Conservation (phyloP, 2,329 filamentous ascomycete genomes). For the Calonectria crousiana region DNA sequence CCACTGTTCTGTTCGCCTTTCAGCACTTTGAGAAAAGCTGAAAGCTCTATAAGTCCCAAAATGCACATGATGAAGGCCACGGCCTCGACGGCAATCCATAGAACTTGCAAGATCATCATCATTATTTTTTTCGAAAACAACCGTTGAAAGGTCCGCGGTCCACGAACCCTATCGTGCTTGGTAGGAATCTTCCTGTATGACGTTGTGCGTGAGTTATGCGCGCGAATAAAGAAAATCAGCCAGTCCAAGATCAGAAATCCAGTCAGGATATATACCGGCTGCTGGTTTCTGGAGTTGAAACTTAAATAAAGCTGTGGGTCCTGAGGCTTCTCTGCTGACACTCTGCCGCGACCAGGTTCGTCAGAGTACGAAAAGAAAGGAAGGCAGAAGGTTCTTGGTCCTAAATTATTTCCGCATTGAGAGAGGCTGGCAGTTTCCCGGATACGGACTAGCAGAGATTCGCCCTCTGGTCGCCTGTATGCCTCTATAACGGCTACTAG, state of each 20-base stretch:
- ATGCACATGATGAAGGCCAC: neutral
- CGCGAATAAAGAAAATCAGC: neutral
- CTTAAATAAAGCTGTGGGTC: neutral
- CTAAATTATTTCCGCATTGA: neutral
- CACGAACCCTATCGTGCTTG: no score
- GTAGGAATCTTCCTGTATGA: neutral
- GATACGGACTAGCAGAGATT: neutral
- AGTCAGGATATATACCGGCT: neutral
- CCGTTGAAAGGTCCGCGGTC: neutral
- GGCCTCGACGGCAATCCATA: neutral
- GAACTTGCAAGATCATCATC: neutral
- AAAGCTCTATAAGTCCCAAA: neutral
- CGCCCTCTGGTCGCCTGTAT: neutral
- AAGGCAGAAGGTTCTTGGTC: neutral
- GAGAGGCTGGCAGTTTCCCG: neutral
- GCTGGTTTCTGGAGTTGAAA: neutral
- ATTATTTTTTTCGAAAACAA: neutral
- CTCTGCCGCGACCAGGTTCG: neutral
- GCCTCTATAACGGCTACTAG: neutral
- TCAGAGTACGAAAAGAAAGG: neutral
- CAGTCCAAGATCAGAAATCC: neutral
- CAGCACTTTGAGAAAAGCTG: neutral
- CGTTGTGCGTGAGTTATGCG: neutral
- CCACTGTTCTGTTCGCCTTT: neutral
- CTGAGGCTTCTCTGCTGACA: neutral